phyloP scores from a whole-genome alignment of 768 basidiomycete species.

The Chalciporus piperatus region DNA sequence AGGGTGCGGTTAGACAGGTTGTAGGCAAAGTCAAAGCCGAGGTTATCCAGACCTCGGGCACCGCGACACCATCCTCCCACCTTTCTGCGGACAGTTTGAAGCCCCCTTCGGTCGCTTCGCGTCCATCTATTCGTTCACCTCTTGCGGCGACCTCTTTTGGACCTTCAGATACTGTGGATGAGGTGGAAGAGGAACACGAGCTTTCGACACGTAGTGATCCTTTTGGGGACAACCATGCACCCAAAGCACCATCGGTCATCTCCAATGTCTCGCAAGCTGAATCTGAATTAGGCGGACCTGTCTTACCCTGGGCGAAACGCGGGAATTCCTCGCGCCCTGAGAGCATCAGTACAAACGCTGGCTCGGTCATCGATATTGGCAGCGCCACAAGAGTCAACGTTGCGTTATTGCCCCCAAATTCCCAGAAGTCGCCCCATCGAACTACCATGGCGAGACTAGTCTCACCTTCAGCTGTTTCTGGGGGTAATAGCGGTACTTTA shows the following conservation, averaged over 20 bases:
- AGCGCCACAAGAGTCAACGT: slow-evolving; percentile 70
- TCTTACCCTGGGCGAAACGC: slow-evolving; percentile 40
- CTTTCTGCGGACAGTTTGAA: slow-evolving; percentile 39
- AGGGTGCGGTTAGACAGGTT: slow-evolving; percentile 63
- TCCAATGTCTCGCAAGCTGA: slow-evolving; percentile 26
- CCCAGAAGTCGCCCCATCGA: slow-evolving; percentile 47
- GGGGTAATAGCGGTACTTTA: slow-evolving; percentile 31
- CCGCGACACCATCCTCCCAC: slow-evolving; percentile 28
- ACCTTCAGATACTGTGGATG: slow-evolving; percentile 58
- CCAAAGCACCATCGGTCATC: slow-evolving; percentile 11
- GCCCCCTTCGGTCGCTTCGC: slow-evolving; percentile 35
- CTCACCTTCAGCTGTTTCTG: slow-evolving; percentile 39
- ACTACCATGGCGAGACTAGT: slow-evolving; percentile 65
- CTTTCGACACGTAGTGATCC: slow-evolving; percentile 43
- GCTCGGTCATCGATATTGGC: slow-evolving; percentile 55
- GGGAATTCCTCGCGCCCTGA: slow-evolving; percentile 49
- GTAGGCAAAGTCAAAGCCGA: slow-evolving; percentile 77
- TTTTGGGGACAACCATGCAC: slow-evolving; percentile 56
- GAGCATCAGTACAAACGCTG: slow-evolving; percentile 63
- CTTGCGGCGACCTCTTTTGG: slow-evolving; percentile 71
- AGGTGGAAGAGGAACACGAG: slow-evolving; percentile 37
- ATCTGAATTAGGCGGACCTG: slow-evolving; percentile 40
- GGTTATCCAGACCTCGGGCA: slow-evolving; percentile 61
- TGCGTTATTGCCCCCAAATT: slow-evolving; percentile 39
- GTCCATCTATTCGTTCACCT: slow-evolving; percentile 58